These are phyloP conservation scores for Cytospora leucostoma DNA, from an alignment of 2,329 filamentous ascomycete species.

Conservation along the genomic window DNA sequence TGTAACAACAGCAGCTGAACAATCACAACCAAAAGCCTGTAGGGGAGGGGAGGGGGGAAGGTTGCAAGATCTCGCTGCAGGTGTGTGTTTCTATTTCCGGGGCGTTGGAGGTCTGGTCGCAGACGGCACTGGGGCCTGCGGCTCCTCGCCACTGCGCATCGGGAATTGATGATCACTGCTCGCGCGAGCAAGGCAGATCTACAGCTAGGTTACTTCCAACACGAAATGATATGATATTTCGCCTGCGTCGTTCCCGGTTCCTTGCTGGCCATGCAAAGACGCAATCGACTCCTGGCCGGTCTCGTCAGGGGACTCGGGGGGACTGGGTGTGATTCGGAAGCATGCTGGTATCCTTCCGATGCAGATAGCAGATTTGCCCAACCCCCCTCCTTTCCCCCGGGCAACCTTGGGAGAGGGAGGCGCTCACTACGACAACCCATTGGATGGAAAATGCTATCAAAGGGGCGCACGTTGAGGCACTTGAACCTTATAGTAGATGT, in stretches of 20 bases:
- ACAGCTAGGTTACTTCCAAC: slow-evolving; percentile 2
- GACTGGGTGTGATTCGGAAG: not conserved
- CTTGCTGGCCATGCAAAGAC: not conserved
- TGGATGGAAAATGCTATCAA: not conserved
- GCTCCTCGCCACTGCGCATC: slow-evolving; percentile 19
- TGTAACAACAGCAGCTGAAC: too few species aligned
- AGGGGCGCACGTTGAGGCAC: not conserved
- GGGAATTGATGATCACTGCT: slow-evolving; percentile 10
- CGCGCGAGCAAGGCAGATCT: slow-evolving; percentile 5
- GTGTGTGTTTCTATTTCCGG: not conserved
- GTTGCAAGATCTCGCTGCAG: not conserved
- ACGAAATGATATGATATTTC: not conserved
- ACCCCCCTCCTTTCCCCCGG: not conserved
- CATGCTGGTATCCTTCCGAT: slow-evolving; percentile 1
- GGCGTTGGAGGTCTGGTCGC: not conserved
- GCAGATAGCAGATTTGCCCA: not conserved
- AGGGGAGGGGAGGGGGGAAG: too few species aligned
- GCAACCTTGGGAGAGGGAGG: not conserved
- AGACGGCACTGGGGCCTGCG: slow-evolving; percentile 18
- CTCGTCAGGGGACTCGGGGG: not conserved
- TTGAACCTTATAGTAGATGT: not conserved
- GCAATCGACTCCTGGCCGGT: not conserved
- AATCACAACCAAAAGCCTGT: too few species aligned
- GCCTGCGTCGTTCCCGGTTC: not conserved
- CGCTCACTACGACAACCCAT: not conserved